Evolutionary conservation across 352 stramenopile species (phyloP), one percentile per base, ranked within the genome.

Genomic region (Phytopythium kandeliae): DNA sequence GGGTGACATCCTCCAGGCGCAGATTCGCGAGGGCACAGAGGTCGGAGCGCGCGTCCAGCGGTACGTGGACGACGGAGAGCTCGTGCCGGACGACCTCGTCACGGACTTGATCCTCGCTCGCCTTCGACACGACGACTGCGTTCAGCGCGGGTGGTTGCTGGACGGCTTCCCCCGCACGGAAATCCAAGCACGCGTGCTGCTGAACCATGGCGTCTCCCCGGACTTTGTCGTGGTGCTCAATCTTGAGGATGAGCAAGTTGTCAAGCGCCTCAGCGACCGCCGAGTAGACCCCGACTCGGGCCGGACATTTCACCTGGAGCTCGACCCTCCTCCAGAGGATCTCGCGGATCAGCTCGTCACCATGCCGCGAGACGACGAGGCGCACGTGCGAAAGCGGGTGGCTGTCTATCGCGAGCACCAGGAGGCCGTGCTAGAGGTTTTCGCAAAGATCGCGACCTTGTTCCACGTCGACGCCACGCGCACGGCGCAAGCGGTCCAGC

Each of bases 131-230:
- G 48, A 71, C 2, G 94, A 98, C 67, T 98, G 93, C 63, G 62
- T 78, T 31, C 48, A 70, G 46, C 75, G 71, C 19, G 96, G 96
- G 10, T 98, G 92, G 87, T 71, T 98, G 15, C 64, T 98, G 0
- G 95, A 98, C 58, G 96, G 96, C 7, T 98, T 97, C 58, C 96
- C 96, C 3, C 84, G 92, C 37, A 98, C 94, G 9, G 76, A 86
- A 33, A 80, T 73, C 17, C 92, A 98, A 56, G 94, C 94, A 10
- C 72, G 95, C 12, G 78, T 93, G n/a, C 73, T 98, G 28, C 52
- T 80, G 21, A 62, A 74, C 7, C 65, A 86, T 34, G 78, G 87
- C 16, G 65, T 96, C 33, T 58, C 77, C 2, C 85, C 92, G 2
- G 85, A 98, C 54, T 65, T 96, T 2, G 92, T 98, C 25, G 64